Base-by-base conservation (phyloP, 192 early-diverging fungal species). In the Backusella tuberculispora region DNA sequence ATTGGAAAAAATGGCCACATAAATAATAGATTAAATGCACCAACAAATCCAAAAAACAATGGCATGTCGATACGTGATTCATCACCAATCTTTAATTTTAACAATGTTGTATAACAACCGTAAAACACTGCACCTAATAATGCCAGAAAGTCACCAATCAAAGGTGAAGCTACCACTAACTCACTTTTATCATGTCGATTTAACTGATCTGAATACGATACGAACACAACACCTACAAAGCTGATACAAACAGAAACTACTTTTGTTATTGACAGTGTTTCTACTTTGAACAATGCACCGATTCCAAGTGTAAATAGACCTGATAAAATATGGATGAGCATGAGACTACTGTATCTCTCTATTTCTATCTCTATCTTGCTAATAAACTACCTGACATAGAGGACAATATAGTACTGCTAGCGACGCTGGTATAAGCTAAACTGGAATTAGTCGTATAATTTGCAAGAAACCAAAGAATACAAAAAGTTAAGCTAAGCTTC, bases 21-120 rank as follows among this genome's bases (percentile, higher is more conserved):
- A 19, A 91, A 53, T 19, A 90, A 65, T 0, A 87, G 71, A 77
- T 94, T 95, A 50, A 91, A 90, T 17, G 90, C 66, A 4, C 94
- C 93, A 15, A 95, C 91, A n/a, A 88, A 88, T 42, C 93, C 93
- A 81, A 95, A 92, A 69, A 95, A 95, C 63, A 91, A 73, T 34
- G 90, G 85, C 84, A 90, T 89, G 69, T 93, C 83, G 42, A 95
- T 77, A 41, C 90, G 80, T 50, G 81, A 84, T 78, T 93, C 92
- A 73, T 92, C 84, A 64, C 87, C 87, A 66, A 94, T 89, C 43
- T 79, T 84, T 38, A 87, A 77, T 56, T 95, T 94, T 24, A 95
- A 80, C 26, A 95, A 78, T 14, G 89, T 88, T 1, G 89, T 91
- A 80, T 95, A 94, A 60, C 86, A 87, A 8, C 91, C 93, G 79